A percentile compares a stretch with the other conserved stretches of the same genome.
Evolutionary conservation across 2,329 filamentous ascomycete genomes (phyloP).

Genomic region (Macroventuria anomochaeta): DNA sequence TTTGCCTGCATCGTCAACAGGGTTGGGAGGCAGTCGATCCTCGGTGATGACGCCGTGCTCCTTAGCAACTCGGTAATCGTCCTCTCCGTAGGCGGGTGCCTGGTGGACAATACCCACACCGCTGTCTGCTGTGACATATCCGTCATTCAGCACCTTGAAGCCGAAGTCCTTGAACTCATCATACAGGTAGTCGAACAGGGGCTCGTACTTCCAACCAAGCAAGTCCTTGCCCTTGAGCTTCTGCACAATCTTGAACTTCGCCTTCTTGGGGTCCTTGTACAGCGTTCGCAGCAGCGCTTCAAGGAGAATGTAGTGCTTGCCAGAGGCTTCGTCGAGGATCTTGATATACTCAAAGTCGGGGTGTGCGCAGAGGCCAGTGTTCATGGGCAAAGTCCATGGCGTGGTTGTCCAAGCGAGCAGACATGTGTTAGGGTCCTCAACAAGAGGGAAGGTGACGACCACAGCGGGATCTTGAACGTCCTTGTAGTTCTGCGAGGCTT

Average conservation of each 20-base stretch:
- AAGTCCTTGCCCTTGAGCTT: slow-evolving; percentile 84
- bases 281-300: slow-evolving; percentile 81
- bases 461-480: slow-evolving; percentile 90
- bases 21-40: slow-evolving; percentile 81
- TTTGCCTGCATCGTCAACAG: slow-evolving; percentile 81
- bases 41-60: slow-evolving; percentile 79
- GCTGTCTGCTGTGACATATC: slow-evolving; percentile 86
- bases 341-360: slow-evolving; percentile 88
- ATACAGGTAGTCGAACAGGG: slow-evolving; percentile 88
- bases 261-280: slow-evolving; percentile 96
- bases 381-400: slow-evolving; percentile 84
- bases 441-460: slow-evolving; percentile 84
- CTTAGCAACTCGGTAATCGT: slow-evolving; percentile 87
- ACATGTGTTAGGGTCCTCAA: slow-evolving; percentile 75
- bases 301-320: slow-evolving; percentile 83
- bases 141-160: slow-evolving; percentile 82
- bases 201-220: slow-evolving; percentile 87
- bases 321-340: slow-evolving; percentile 80
- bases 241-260: slow-evolving; percentile 83
- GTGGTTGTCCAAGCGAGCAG: slow-evolving; percentile 91
- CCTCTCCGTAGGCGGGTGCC: slow-evolving; percentile 90
- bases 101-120: slow-evolving; percentile 96
- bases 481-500: slow-evolving; percentile 93
- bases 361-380: slow-evolving; percentile 77
- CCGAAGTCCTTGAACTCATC: slow-evolving; percentile 85